Evolutionary conservation across 2,329 filamentous ascomycete genomes (phyloP).

Genomic region (Onygena corvina): DNA sequence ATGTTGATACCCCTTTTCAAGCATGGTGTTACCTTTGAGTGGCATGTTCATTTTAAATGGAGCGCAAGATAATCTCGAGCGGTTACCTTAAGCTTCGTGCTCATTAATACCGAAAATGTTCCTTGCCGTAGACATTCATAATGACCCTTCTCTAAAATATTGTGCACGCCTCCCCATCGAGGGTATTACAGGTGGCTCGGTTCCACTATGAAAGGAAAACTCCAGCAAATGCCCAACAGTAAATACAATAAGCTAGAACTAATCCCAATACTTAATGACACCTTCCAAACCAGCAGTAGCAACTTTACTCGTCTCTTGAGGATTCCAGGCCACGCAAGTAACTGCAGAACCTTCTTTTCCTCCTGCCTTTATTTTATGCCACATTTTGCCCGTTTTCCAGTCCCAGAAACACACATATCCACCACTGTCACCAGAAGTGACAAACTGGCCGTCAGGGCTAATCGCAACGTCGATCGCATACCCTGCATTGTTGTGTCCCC

Average conservation of each 20-base stretch:
- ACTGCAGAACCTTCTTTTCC: constrained; percentile 60
- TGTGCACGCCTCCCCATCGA: too few species aligned
- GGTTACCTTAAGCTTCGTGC: too few species aligned
- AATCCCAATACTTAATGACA: constrained; percentile 88
- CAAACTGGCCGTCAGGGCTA: constrained; percentile 81
- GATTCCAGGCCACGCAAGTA: constrained; percentile 87
- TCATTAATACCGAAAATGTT: too few species aligned
- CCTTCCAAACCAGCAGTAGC: constrained; percentile 83
- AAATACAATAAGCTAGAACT: constrained; percentile 19
- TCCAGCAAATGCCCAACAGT: not conserved
- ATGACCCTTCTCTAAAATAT: too few species aligned
- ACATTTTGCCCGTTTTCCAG: constrained; percentile 99
- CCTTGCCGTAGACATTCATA: too few species aligned
- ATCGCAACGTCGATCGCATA: constrained; percentile 83
- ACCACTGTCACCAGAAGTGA: constrained; percentile 73
- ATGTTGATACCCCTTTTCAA: constrained; percentile 3
- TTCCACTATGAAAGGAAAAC: not conserved
- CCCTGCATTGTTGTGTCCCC: constrained; percentile 90
- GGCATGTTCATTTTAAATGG: not conserved
- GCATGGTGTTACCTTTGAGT: not conserved
- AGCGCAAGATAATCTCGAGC: too few species aligned
- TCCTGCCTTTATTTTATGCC: constrained; percentile 76
- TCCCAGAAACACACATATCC: constrained; percentile 96
- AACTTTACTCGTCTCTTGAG: constrained; percentile 92
- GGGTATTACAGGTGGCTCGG: not conserved